Evolutionary conservation across 331 rosid genomes (phyloP).

Genomic region (Malus hybrid): DNA sequence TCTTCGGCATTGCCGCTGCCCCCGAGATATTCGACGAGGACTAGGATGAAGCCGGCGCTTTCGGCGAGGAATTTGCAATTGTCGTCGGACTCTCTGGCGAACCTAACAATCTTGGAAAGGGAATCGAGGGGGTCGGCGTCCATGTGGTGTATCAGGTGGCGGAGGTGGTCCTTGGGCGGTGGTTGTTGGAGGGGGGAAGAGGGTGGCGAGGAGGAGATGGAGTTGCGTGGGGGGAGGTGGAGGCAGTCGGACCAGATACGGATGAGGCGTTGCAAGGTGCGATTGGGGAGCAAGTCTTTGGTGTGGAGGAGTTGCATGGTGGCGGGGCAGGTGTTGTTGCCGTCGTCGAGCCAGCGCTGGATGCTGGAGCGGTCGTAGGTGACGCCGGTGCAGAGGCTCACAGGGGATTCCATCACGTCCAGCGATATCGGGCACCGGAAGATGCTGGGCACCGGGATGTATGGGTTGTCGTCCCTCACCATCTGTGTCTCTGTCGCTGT

Average conservation of each 20-base stretch:
- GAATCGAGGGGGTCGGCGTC: slow-evolving; percentile 27
- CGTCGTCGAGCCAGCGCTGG: slow-evolving; percentile 94
- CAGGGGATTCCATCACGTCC: slow-evolving; percentile 92
- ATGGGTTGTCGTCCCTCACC: slow-evolving; percentile 67
- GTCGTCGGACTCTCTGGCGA: slow-evolving; percentile 54
- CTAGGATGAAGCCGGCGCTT: slow-evolving; percentile 36
- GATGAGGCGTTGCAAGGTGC: slow-evolving; percentile 74
- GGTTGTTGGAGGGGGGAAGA: neutral
- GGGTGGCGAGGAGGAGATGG: slow-evolving; percentile 28
- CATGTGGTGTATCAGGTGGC: slow-evolving; percentile 24
- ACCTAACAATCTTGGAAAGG: slow-evolving; percentile 30
- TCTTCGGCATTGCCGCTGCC: slow-evolving; percentile 36
- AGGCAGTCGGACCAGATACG: slow-evolving; percentile 88
- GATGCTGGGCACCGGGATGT: slow-evolving; percentile 59
- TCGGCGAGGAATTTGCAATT: slow-evolving; percentile 53
- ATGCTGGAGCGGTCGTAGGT: slow-evolving; percentile 94
- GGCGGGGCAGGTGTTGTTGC: slow-evolving; percentile 91
- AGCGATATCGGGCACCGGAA: slow-evolving; percentile 85
- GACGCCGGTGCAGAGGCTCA: slow-evolving; percentile 85
- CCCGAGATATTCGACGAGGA: slow-evolving; percentile 41
- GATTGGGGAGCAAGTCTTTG: slow-evolving; percentile 77
- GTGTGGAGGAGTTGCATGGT: slow-evolving; percentile 84
- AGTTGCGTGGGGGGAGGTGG: slow-evolving; percentile 23
- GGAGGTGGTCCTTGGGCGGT: slow-evolving; percentile 29
- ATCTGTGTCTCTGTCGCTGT: slow-evolving; percentile 15